These are phyloP conservation scores for Helenozyma rhizophorensis DNA, from an alignment of 805 yeast genomes.

Conservation along the genomic window DNA sequence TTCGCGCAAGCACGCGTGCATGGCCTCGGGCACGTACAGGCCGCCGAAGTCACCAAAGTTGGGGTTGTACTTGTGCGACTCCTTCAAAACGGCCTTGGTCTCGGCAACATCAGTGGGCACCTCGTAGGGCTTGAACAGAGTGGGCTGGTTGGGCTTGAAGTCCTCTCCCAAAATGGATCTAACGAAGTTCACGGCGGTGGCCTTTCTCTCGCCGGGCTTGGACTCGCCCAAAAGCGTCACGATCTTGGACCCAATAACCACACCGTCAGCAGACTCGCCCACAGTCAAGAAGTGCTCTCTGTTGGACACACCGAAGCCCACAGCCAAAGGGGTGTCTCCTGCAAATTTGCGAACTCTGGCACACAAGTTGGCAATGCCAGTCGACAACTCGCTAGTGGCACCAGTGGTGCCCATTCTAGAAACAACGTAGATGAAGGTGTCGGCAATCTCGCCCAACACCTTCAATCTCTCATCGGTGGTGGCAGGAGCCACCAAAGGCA, in stretches of 20 bases:
- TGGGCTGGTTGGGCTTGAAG: slow-evolving; percentile 26
- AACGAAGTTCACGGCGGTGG: slow-evolving; percentile 63
- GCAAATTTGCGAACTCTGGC: slow-evolving; percentile 70
- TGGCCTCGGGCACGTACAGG: slow-evolving; percentile 95
- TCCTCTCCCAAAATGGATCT: slow-evolving; percentile 63
- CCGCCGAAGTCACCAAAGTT: slow-evolving; percentile 97
- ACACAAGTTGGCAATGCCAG: slow-evolving; percentile 63
- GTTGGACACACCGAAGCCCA: slow-evolving; percentile 95
- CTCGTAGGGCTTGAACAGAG: slow-evolving; percentile 15
- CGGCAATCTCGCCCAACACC: slow-evolving; percentile 79
- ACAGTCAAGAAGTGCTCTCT: slow-evolving; percentile 84
- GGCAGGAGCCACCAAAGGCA: slow-evolving; percentile 95
- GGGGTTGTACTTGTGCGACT: slow-evolving; percentile 64
- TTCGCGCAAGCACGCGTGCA: slow-evolving; percentile 86
- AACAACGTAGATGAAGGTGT: slow-evolving; percentile 93
- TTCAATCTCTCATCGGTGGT: slow-evolving; percentile 87
- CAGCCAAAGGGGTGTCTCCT: slow-evolving; percentile 70
- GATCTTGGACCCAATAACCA: slow-evolving; percentile 89
- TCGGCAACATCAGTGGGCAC: slow-evolving; percentile 20
- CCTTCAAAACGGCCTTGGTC: slow-evolving; percentile 41
- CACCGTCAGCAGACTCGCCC: slow-evolving; percentile 85
- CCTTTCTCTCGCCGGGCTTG: slow-evolving; percentile 54
- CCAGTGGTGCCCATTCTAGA: slow-evolving; percentile 99
- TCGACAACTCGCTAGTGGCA: slow-evolving; percentile 61
- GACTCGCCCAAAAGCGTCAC: slow-evolving; percentile 67